phyloP scores from a whole-genome alignment of 129 eudicot species.

The Centella asiatica region DNA sequence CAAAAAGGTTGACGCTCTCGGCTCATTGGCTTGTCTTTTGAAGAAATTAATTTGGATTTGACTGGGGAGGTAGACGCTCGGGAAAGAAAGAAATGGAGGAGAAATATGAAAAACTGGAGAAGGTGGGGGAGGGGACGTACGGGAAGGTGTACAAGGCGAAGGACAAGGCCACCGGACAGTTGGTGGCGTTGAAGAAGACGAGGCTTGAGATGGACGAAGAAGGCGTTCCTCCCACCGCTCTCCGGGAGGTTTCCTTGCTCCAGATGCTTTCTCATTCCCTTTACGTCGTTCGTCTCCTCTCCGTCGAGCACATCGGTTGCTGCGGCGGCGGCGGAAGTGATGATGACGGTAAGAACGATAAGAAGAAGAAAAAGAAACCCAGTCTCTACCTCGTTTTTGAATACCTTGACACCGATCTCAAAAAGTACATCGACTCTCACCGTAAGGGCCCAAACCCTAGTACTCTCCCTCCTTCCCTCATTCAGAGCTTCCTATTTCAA shows the following conservation, averaged over 20 bases:
- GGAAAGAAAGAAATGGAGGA: slow-evolving; percentile 36
- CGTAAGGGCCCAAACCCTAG: slow-evolving; percentile 86
- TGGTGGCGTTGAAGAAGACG: slow-evolving; percentile 89
- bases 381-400: slow-evolving; percentile 85
- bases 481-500: slow-evolving; percentile 80
- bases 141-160: slow-evolving; percentile 99
- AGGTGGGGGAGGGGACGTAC: slow-evolving; percentile 97
- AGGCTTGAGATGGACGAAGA: slow-evolving; percentile 97
- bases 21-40: too few relatives aligned
- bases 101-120: slow-evolving; percentile 88
- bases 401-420: slow-evolving; percentile 86
- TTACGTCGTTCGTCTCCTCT: slow-evolving; percentile 78
- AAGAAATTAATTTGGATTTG: too few relatives aligned
- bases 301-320: slow-evolving; percentile 62
- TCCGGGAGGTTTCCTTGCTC: slow-evolving; percentile 78
- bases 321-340: background rate
- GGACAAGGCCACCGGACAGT: slow-evolving; percentile 70
- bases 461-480: slow-evolving; percentile 50
- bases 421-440: slow-evolving; percentile 71
- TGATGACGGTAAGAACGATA: slow-evolving; percentile 5
- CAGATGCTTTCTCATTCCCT: slow-evolving; percentile 85
- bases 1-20: too few relatives aligned
- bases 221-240: slow-evolving; percentile 94
- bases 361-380: slow-evolving; percentile 71
- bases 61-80: too few relatives aligned